phyloP scores from a whole-genome alignment of 2,329 filamentous ascomycete genomes.

The Trichoderma afroharzianum region DNA sequence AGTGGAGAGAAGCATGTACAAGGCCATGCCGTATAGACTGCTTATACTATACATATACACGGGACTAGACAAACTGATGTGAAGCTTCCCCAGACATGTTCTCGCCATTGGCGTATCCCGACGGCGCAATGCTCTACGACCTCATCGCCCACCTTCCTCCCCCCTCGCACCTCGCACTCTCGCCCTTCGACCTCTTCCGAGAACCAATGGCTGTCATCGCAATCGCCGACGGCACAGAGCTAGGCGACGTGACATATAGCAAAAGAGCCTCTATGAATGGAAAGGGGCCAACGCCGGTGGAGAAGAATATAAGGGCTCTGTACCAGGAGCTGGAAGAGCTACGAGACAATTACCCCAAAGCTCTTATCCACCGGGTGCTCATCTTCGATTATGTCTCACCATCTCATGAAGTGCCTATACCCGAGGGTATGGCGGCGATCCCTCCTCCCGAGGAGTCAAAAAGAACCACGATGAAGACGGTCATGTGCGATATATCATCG shows the following conservation, averaged over 20 bases:
- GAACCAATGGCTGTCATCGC: conserved; percentile 82
- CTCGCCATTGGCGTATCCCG: conserved; percentile 82
- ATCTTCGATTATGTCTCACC: conserved; percentile 68
- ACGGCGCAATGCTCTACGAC: conserved; percentile 84
- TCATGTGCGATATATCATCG: conserved; percentile 76
- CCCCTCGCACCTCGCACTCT: conserved; percentile 73
- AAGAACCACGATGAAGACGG: conserved; percentile 74
- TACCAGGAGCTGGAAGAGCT: conserved; percentile 68
- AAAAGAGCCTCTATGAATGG: conserved; percentile 53
- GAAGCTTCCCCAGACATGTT: conserved; percentile 69
- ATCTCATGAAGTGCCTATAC: conserved; percentile 49
- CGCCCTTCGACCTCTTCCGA: conserved; percentile 86
- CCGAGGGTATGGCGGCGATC: conserved; percentile 67
- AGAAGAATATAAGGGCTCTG: conserved; percentile 56
- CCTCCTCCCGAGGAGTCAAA: conserved; percentile 66
- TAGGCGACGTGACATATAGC: conserved; percentile 51
- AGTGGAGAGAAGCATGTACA: not conserved
- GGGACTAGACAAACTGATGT: conserved; percentile 22
- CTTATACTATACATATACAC: not conserved
- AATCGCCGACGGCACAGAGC: conserved; percentile 75
- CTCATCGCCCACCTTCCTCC: conserved; percentile 75
- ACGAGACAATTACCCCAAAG: conserved; percentile 69
- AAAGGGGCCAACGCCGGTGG: conserved; percentile 46
- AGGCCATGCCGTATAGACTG: not conserved
- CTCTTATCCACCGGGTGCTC: conserved; percentile 72